Percentiles rank a stretch among this genome's conserved stretches.
Evolutionary conservation across 345 rosid genomes (phyloP).

Genomic region (Salix purpurea): DNA sequence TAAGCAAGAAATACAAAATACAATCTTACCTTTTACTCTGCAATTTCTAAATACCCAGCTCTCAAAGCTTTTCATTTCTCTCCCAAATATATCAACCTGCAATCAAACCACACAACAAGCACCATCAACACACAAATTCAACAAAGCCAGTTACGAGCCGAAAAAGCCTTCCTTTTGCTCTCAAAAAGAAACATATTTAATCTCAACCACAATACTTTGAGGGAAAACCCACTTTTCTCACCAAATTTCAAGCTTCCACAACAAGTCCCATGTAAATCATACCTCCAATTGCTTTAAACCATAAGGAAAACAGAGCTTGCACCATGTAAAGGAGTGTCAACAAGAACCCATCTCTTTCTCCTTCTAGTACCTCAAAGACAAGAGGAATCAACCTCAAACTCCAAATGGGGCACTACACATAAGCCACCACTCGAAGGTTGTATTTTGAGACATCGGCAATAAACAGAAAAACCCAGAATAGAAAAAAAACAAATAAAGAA

Average conservation of each 20-base stretch:
- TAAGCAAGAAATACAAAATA: too few species aligned
- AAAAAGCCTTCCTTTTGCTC: conserved; percentile 31
- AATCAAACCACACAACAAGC: too few species aligned
- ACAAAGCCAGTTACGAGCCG: conserved; percentile 34
- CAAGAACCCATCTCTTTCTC: conserved; percentile 24
- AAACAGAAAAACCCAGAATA: conserved; percentile 19
- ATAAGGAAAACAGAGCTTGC: conserved; percentile 26
- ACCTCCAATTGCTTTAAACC: conserved; percentile 30
- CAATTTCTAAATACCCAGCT: rapidly evolving
- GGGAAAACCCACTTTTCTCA: conserved; percentile 22
- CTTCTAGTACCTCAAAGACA: conserved; percentile 6
- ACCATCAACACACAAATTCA: too few species aligned
- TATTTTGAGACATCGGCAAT: conserved; percentile 39
- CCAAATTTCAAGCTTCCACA: conserved; percentile 22
- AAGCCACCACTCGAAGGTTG: conserved; percentile 59
- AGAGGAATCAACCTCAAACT: conserved; percentile 39
- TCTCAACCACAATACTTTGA: conserved; percentile 7
- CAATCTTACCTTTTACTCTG: too few species aligned
- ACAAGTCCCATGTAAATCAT: conserved; percentile 16
- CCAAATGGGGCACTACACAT: conserved; percentile 44
- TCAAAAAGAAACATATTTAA: conserved; percentile 26
- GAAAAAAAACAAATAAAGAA: conserved; percentile 18
- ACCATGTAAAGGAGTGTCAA: conserved; percentile 24
- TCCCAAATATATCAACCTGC: too few species aligned
- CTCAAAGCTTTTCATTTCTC: too few species aligned